phyloP scores from a whole-genome alignment of 768 basidiomycete species.

The Naganishia friedmannii region DNA sequence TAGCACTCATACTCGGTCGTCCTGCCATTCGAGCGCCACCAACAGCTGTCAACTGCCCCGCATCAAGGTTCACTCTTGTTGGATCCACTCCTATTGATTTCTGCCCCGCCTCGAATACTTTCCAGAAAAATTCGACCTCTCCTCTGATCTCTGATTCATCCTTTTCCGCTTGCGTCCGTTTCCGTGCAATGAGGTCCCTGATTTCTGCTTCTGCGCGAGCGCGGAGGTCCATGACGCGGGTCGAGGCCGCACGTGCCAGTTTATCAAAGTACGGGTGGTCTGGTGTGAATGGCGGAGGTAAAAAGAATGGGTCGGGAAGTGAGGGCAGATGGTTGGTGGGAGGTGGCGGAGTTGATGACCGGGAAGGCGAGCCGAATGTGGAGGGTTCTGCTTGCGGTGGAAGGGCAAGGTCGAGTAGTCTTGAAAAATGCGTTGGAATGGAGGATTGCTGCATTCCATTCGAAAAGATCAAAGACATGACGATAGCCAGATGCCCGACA shows the following conservation, averaged over 20 bases:
- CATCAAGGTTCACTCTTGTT: background rate
- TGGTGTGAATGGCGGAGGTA: constrained; percentile 51
- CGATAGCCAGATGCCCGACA: background rate
- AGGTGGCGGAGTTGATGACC: constrained; percentile 7
- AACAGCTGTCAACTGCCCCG: background rate
- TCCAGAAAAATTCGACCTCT: constrained; percentile 49
- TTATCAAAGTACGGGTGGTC: constrained; percentile 43
- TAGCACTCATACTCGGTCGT: constrained; percentile 2
- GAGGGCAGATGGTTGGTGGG: constrained; percentile 29
- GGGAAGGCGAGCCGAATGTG: constrained; percentile 27
- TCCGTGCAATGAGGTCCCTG: constrained; percentile 35
- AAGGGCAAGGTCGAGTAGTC: background rate
- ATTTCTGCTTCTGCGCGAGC: constrained; percentile 41
- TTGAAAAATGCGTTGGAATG: background rate
- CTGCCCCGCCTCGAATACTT: constrained; percentile 38
- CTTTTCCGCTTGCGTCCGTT: constrained; percentile 38
- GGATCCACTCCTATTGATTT: constrained; percentile 27
- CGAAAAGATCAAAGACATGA: background rate
- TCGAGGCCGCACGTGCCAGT: constrained; percentile 40
- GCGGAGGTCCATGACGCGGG: constrained; percentile 36
- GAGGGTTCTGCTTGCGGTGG: constrained; percentile 10
- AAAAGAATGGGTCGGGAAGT: constrained; percentile 50
- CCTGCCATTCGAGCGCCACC: constrained; percentile 1
- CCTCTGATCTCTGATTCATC: constrained; percentile 41
- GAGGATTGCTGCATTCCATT: background rate